Evolutionary conservation across 768 basidiomycete genomes (phyloP), one percentile per base, ranked within the genome.

Genomic region (Tylopilus intermedius): DNA sequence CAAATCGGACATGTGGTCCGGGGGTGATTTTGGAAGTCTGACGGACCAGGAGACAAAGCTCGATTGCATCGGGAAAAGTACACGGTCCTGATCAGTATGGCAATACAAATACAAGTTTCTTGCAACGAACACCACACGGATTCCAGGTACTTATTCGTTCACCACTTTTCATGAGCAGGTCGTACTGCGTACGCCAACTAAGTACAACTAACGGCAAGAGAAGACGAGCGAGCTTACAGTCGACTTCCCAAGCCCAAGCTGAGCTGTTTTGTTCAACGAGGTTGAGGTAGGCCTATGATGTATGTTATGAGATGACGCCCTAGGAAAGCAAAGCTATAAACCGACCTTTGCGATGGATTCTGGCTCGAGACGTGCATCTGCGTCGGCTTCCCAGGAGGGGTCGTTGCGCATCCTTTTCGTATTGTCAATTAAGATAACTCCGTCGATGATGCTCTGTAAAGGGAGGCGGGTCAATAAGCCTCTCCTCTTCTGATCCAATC

Each of bases 181-280:
- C 77, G 78, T 13, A 79, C 76, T 77, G 43, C 1, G 2, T 48
- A 8, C 22, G 21, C 22, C 26, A 24, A 5, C 46, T 47, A 0
- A 49, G 32, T 11, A 30, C 5, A 11, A 26, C 35, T 45, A 30
- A 24, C 2, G 7, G 18, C 11, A 35, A 42, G 2, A 33, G 3
- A 30, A 41, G 8, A 14, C 15, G 5, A 41, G 22, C 18, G 46
- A 3, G 71, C 86, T 72, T 62, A 88, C 87, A 72, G 57, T 90
- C 88, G 27, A 90, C 74, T 63, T 90, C 88, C 86, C 86, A 90
- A 8, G 85, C 83, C 84, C 79, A 86, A 6, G 84, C 78, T 38
- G 84, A 84, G 27, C 79, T 76, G 48, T 86, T 84, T 68, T 89
- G 88, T 47, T 81, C 77, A 7, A 73, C 77, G 18, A 90, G 79